Conservation (phyloP, 768 basidiomycete species). For the Tylopilus cervinicoccineus region DNA sequence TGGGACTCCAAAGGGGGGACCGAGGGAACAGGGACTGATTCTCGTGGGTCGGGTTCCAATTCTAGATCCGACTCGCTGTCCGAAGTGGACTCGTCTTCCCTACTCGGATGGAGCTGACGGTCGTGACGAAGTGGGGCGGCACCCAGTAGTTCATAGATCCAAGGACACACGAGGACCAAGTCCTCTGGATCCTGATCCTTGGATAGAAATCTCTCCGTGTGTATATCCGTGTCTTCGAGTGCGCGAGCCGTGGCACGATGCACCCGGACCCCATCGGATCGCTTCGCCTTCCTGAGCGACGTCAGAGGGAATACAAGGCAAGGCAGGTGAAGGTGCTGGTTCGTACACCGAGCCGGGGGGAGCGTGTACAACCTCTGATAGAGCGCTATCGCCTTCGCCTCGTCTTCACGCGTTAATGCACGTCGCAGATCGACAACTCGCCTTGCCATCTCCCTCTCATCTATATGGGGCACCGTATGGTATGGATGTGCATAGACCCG, state of each 20-base stretch:
- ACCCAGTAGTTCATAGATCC: constrained; percentile 15
- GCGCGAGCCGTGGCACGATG: constrained; percentile 5
- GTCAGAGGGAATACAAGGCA: constrained; percentile 17
- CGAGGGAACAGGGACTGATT: background rate
- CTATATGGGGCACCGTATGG: constrained; percentile 4
- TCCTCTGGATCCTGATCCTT: background rate
- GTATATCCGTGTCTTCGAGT: constrained; percentile 13
- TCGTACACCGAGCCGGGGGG: constrained; percentile 2
- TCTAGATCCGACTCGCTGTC: constrained; percentile 3
- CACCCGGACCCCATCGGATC: background rate
- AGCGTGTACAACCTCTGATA: constrained; percentile 1
- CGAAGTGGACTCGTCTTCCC: background rate
- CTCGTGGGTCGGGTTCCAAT: background rate
- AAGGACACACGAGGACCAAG: constrained; percentile 17
- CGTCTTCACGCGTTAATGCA: background rate
- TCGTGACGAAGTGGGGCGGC: background rate
- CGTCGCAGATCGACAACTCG: background rate
- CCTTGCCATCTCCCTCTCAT: constrained; percentile 5
- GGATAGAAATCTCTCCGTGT: background rate
- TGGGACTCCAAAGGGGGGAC: background rate
- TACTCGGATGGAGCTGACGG: background rate
- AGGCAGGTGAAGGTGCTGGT: constrained; percentile 12
- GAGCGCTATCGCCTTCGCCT: constrained; percentile 2
- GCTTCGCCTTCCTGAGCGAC: background rate
- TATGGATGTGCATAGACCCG: constrained; percentile 6